Evolutionary conservation across 2,329 filamentous ascomycete species (phyloP), one percentile per base, ranked within the genome.

Genomic region (Verticillium klebahnii): DNA sequence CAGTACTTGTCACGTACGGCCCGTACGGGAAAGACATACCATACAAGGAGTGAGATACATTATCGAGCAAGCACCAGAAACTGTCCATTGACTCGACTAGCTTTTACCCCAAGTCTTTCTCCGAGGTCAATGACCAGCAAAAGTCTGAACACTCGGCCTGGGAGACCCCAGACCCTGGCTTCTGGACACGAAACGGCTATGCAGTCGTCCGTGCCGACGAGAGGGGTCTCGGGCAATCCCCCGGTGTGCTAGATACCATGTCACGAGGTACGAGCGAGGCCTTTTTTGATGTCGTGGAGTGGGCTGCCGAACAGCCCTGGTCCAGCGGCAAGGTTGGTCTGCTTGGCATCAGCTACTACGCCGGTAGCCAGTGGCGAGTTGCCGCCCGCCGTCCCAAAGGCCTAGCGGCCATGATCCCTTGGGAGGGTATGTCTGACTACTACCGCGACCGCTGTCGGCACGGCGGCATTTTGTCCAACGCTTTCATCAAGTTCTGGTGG

Each of bases 21-120:
- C 89, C 89, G 0, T 91, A 91, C 65, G 89, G 89, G 56, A 91
- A 92, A 67, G 88, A 91, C 67, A 89, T 90, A 39, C 83, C 80
- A 23, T 91, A 91, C 70, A 77, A 78, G 62, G 76, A 80, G 77
- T 80, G 67, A 66, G 73, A 50, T n/a, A 17, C 3, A 29, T 23
- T n/a, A 25, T 12, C 23, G 19, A 8, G 15, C 19, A 12, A 29
- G 17, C 8, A 31, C 23, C 5, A 23, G 34, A 36, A 36, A 8
- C 34, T 4, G 4, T 12, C 36, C 4, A 29, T n/a, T 56, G 37
- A 31, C 2, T 23, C 14, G 17, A 5, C 32, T 15, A 78, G 72
- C 58, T 81, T 80, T 65, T 72, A 73, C 39, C 65, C 72, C 1
- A 70, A 72, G 23, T 79, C 74, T 9, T 83, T 78, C 60, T 66